These are phyloP conservation scores for Tricharina praecox DNA, from an alignment of 495 filamentous ascomycete species.

Conservation along the genomic window DNA sequence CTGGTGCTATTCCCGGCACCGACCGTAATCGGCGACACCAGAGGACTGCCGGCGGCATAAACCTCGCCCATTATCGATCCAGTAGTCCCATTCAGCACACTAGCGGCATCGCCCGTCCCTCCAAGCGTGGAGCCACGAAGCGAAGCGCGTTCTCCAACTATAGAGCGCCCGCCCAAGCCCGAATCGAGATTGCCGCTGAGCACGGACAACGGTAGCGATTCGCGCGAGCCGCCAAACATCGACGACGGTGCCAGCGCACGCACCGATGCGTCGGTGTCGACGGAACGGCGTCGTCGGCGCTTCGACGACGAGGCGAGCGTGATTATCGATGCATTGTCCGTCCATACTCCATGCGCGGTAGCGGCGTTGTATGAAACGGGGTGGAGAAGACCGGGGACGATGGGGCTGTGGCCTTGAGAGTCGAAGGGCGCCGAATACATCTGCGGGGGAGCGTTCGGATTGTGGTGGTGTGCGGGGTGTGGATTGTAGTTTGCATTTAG, in stretches of 20 bases:
- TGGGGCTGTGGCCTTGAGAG: constrained; percentile 48
- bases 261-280: constrained; percentile 92
- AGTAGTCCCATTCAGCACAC: constrained; percentile 10
- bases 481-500: constrained; percentile 33
- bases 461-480: constrained; percentile 34
- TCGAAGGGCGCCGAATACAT: constrained; percentile 92
- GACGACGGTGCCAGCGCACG: constrained; percentile 84
- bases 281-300: constrained; percentile 63
- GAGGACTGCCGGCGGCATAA: constrained; percentile 6
- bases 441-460: constrained; percentile 34
- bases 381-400: constrained; percentile 30
- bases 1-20: too few relatives aligned
- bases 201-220: constrained; percentile 75
- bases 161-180: constrained; percentile 12
- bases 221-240: constrained; percentile 73
- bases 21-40: constrained; percentile 2
- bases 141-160: constrained; percentile 11
- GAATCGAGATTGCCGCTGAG: constrained; percentile 57
- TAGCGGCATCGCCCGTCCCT: constrained; percentile 12
- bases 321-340: constrained; percentile 88
- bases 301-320: constrained; percentile 95
- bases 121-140: constrained; percentile 13
- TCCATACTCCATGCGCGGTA: constrained; percentile 80
- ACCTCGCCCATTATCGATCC: constrained; percentile 18
- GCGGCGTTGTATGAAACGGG: constrained; percentile 73